These are phyloP conservation scores for Cynara cardunculus DNA, from an alignment of 129 eudicot species.

Conservation along the genomic window DNA sequence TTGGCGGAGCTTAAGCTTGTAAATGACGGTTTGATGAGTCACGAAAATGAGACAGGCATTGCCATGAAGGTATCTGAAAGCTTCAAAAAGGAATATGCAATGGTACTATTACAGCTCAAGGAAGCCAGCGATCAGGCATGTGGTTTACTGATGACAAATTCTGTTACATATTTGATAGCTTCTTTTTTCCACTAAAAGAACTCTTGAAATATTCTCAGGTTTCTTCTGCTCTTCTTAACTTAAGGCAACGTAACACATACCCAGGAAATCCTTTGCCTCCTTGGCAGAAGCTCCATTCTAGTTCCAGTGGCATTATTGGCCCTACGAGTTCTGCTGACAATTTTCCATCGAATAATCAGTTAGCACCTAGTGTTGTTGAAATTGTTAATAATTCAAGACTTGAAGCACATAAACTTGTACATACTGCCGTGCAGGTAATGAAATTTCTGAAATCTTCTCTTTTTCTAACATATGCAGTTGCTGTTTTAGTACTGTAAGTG, in stretches of 20 bases:
- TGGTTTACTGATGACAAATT: conserved; percentile 13
- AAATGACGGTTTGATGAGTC: conserved; percentile 39
- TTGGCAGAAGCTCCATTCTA: conserved; percentile 35
- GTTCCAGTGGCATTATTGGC: conserved; percentile 23
- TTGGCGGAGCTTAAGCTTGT: conserved; percentile 44
- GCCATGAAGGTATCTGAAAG: conserved; percentile 39
- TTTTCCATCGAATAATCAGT: conserved; percentile 24
- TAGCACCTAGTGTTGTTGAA: conserved; percentile 44
- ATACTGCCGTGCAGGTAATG: conserved; percentile 52
- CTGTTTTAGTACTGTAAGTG: neutral
- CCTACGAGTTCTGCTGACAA: conserved; percentile 23
- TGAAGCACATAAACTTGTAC: conserved; percentile 52
- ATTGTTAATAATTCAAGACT: conserved; percentile 43
- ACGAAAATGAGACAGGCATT: conserved; percentile 32
- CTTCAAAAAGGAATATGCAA: conserved; percentile 47
- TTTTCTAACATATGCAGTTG: neutral
- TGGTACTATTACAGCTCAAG: conserved; percentile 41
- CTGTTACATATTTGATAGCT: neutral
- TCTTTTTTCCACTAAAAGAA: neutral
- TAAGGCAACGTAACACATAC: conserved; percentile 46
- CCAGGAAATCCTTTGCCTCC: conserved; percentile 32
- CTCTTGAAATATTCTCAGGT: conserved; percentile 31
- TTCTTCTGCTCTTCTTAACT: conserved; percentile 37
- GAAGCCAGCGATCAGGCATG: conserved; percentile 50
- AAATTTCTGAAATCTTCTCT: neutral